Evolutionary conservation across 2,329 filamentous ascomycete genomes (phyloP), one percentile per base, ranked within the genome.

Genomic region (Alternaria incomplexa): DNA sequence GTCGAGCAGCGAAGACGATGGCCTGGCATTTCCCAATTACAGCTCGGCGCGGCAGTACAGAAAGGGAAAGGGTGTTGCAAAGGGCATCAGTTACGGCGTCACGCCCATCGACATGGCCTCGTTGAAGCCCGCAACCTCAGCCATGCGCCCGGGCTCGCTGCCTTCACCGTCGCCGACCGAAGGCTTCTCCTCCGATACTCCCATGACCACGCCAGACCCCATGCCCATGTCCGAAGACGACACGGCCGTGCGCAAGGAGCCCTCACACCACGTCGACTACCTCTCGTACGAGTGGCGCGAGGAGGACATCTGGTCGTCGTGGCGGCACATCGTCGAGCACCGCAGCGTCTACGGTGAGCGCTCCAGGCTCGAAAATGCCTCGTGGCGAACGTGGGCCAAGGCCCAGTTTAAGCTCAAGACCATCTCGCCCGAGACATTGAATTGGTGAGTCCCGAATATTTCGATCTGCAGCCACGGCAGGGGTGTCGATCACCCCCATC

Each of bases 321-420:
- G 96, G 96, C 90, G 93, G 76, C 96, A 97, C 77, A 93, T 98
- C 71, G 89, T 94, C 15, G 90, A 91, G 26, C 91, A 93, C 73
- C 86, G 91, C 72, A 89, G 89, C 63, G 87, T 92, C 56, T 96
- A 96, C 68, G 89, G 88, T 71, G 95, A 97, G 78, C 88, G 91
- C 36, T 90, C 90, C 32, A 86, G 96, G 53, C 81, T 98, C 28
- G 96, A 98, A 80, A 98, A 99, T 80, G 96, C 96, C 4, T 97
- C 93, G 0, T 99, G 96, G 96, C 88, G 96, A 77, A 96, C 93
- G 1, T 98, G 96, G 96, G 91, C 93, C 77, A 98, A 98, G 81
- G 87, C 91, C 52, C 97, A 97, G 81, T 91, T 96, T 79, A 89
- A 91, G 44, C 84, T 98, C 52, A 90, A 89, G 77, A 98, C 95